Evolutionary conservation across 495 filamentous ascomycete species (phyloP).

Genomic region (Chaetomidium leptoderma): DNA sequence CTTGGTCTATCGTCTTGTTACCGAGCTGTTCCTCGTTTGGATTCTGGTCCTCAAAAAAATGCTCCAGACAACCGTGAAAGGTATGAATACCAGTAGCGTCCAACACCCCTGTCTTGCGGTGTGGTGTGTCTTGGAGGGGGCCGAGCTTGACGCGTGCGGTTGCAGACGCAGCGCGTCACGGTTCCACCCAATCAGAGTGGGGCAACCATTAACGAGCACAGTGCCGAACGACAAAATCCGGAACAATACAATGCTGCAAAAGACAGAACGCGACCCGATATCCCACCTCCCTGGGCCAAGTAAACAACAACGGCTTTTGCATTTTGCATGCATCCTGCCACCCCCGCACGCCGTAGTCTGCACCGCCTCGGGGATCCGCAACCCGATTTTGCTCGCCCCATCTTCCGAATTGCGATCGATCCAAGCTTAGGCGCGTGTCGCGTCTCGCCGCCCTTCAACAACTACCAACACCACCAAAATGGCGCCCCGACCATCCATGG

Average conservation of each 20-base stretch:
- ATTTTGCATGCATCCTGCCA: background rate
- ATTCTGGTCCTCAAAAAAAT: too few species aligned
- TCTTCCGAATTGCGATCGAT: background rate
- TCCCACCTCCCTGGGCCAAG: background rate
- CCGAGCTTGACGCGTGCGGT: conserved; percentile 13
- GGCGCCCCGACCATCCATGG: conserved; percentile 34
- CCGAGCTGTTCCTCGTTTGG: background rate
- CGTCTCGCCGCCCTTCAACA: background rate
- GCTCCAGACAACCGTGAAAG: background rate
- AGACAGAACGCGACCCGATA: background rate
- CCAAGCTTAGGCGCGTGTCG: background rate
- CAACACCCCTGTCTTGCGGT: conserved; percentile 2
- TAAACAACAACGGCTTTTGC: conserved; percentile 5
- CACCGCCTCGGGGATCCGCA: background rate
- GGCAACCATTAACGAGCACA: conserved; percentile 2
- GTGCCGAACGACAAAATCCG: conserved; percentile 12
- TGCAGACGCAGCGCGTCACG: conserved; percentile 1
- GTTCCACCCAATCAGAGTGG: conserved; percentile 8
- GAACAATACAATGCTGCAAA: background rate
- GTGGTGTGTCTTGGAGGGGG: background rate
- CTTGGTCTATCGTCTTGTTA: too few species aligned
- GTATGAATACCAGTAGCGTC: too few species aligned
- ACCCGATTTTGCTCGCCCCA: background rate
- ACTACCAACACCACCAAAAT: conserved; percentile 17
- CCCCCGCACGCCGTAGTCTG: background rate